A percentile compares a stretch with the other conserved stretches of the same genome.
phyloP scores from a whole-genome alignment of 2,329 filamentous ascomycete species.

The Xylariaceae sp. region DNA sequence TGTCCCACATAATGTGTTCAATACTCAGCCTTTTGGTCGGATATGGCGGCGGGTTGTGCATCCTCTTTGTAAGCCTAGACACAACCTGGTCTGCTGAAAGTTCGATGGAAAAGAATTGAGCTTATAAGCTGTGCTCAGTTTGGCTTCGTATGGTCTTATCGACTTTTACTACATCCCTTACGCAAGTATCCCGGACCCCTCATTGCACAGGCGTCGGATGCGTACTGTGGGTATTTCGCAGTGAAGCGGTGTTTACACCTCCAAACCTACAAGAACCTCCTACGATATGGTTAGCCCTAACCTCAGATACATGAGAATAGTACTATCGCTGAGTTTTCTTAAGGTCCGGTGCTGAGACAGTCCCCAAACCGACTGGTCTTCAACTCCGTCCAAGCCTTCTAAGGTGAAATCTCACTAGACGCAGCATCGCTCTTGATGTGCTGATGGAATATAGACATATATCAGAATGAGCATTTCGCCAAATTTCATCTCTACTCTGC shows the following conservation, averaged over 20 bases:
- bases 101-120: neutral
- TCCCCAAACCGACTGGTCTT: slow-evolving; percentile 2
- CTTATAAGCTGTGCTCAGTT: neutral
- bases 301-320: neutral
- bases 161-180: slow-evolving; percentile 1
- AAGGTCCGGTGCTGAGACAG: slow-evolving; percentile 3
- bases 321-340: neutral
- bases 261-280: neutral
- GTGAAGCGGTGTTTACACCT: neutral
- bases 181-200: slow-evolving; percentile 1
- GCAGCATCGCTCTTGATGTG: neutral
- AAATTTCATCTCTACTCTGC: slow-evolving; percentile 1
- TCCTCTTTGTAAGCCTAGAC: neutral
- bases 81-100: neutral
- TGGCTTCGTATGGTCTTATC: neutral
- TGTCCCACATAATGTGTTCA: neutral
- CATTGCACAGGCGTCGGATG: neutral
- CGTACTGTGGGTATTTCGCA: neutral
- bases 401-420: neutral
- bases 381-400: slow-evolving; percentile 1
- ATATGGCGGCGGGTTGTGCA: neutral
- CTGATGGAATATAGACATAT: slow-evolving; percentile 1
- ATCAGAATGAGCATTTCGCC: neutral
- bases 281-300: neutral
- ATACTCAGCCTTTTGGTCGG: neutral